Base-by-base conservation (phyloP, 257 asterid species). In the Rubia yunnanensis region DNA sequence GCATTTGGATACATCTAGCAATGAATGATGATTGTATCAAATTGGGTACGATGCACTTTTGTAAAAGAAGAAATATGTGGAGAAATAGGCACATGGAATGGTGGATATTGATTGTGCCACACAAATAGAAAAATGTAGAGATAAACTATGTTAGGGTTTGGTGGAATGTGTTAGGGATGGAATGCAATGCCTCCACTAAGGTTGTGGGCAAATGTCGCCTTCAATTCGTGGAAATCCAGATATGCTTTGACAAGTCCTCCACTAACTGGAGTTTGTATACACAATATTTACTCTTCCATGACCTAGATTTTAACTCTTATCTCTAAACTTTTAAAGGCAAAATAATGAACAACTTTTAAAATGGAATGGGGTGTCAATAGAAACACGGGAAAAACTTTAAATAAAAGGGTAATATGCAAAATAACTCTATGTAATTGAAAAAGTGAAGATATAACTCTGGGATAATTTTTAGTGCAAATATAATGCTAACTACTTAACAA, bases 171-270 rank as follows among this genome's bases (percentile, higher is more conserved):
- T 20, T 57, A 57, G 38, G 49, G 65, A 23, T 32, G 60, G 23
- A 50, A 17, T 44, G 52, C 22, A 15, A 26, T 65, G 70, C 34
- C 8, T 34, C 63, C 63, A 66, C 71, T 66, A 66, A 35, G 54
- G 38, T 13, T 28, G 56, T 64, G 59, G 68, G 38, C 1, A 54
- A 64, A 27, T 27, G 68, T 46, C 68, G 3, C 36, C 68, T 44
- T 46, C 50, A 44, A 44, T 13, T 13, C 39, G 30, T 27, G 22
- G 54, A 67, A 56, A 59, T 55, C 64, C 63, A 55, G 30, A 35
- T 34, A 39, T 17, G 54, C 28, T 3, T 31, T 67, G 65, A 55
- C 30, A 36, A 54, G 28, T 30, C 31, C 65, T 17, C 44, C 72
- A 67, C 65, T 36, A 14, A 32, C 58, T 50, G 8, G 57, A 53